Evolutionary conservation across 2,329 filamentous ascomycete species (phyloP).

Genomic region (Albophoma yamanashiensis): DNA sequence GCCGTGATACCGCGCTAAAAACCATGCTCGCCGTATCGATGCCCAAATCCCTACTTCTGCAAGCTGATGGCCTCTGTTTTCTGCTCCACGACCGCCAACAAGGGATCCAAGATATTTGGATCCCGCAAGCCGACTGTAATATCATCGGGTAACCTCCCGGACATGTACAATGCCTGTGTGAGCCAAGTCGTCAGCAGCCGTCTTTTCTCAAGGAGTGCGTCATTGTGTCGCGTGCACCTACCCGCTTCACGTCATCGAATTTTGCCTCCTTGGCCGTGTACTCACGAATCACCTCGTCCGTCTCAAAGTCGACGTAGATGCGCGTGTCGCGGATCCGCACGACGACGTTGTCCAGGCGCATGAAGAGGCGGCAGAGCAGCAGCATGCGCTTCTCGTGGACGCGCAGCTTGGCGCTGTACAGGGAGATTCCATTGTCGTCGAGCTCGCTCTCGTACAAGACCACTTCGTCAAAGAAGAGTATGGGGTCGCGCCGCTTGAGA

Average conservation of each 20-base stretch:
- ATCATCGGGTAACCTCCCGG: conserved; percentile 53
- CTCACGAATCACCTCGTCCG: conserved; percentile 71
- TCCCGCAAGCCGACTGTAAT: conserved; percentile 69
- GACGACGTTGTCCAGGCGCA: conserved; percentile 85
- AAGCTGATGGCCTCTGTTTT: conserved; percentile 40
- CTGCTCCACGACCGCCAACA: conserved; percentile 62
- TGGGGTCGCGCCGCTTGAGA: conserved; percentile 81
- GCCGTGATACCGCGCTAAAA: not conserved
- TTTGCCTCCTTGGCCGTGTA: conserved; percentile 79
- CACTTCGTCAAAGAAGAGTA: conserved; percentile 93
- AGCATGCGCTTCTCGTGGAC: conserved; percentile 88
- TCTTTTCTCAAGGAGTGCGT: not conserved
- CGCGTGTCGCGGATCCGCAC: conserved; percentile 82
- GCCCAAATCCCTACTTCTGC: not conserved
- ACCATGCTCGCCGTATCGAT: not conserved
- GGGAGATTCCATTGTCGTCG: conserved; percentile 90
- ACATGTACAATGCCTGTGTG: conserved; percentile 34
- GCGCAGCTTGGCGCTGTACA: conserved; percentile 81
- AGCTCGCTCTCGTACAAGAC: conserved; percentile 96
- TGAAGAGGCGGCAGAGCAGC: conserved; percentile 76
- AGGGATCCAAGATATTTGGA: conserved; percentile 60
- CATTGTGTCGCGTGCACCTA: conserved; percentile 25
- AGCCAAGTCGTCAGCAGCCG: not conserved
- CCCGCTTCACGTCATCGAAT: conserved; percentile 66
- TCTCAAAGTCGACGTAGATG: conserved; percentile 81